These are phyloP conservation scores for Leucosporidium creatinivorum DNA, from an alignment of 768 basidiomycete species.

Conservation along the genomic window DNA sequence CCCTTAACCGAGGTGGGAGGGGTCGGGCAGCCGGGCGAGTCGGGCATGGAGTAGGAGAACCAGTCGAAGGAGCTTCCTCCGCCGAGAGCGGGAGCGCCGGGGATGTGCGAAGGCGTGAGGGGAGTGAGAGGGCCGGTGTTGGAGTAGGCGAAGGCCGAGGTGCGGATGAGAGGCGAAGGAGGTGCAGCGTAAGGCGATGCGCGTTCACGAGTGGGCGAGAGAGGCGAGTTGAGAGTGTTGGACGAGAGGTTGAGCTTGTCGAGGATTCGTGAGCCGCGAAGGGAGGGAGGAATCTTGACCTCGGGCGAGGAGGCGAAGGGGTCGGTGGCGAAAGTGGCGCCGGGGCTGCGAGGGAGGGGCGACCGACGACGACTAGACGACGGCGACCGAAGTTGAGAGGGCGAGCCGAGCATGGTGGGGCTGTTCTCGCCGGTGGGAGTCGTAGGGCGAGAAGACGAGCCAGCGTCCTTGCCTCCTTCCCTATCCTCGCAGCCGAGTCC, in stretches of 20 bases:
- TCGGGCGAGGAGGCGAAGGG: no score
- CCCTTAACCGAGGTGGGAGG: neutral
- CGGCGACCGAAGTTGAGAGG: neutral
- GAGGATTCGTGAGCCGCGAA: neutral
- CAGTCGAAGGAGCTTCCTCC: conserved; percentile 11
- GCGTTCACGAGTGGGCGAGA: neutral
- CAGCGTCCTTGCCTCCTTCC: conserved; percentile 1
- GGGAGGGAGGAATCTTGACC: conserved; percentile 7
- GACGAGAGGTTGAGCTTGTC: conserved; percentile 11
- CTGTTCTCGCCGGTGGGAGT: neutral
- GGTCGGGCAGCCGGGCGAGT: conserved; percentile 14
- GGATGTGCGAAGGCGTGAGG: conserved; percentile 32
- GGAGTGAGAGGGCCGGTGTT: conserved; percentile 26
- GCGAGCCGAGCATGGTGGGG: neutral
- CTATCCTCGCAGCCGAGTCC: neutral
- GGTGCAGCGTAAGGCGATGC: neutral
- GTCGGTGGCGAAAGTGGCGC: neutral
- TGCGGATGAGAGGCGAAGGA: conserved; percentile 12
- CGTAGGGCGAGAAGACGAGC: neutral
- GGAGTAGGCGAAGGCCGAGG: conserved; percentile 21
- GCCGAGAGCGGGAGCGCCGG: conserved; percentile 19
- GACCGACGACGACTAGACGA: neutral
- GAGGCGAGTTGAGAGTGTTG: neutral
- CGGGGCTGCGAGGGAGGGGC: neutral
- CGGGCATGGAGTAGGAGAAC: conserved; percentile 17